These are phyloP conservation scores for Candida takata DNA, from an alignment of 805 yeast genomes.

Conservation along the genomic window DNA sequence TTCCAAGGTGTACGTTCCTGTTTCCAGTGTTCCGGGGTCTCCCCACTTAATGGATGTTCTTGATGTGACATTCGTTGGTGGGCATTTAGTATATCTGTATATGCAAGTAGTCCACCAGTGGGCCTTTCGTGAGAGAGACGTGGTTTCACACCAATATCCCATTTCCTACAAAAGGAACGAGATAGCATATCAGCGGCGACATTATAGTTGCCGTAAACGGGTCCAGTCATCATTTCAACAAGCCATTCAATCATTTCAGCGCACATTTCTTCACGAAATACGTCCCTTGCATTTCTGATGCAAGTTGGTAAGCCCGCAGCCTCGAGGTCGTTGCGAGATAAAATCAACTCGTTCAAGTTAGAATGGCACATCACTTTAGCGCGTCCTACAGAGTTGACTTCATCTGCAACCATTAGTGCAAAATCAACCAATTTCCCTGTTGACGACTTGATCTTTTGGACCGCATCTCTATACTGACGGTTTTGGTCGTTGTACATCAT, in stretches of 20 bases:
- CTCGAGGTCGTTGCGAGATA: constrained; percentile 48
- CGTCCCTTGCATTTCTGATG: constrained; percentile 60
- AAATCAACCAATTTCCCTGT: constrained; percentile 58
- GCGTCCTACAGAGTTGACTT: constrained; percentile 57
- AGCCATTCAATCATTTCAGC: constrained; percentile 67
- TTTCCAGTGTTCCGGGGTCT: constrained; percentile 30
- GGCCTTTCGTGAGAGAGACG: not conserved
- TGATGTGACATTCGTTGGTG: not conserved
- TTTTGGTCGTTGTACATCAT: constrained; percentile 73
- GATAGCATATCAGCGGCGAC: constrained; percentile 45
- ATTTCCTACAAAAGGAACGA: constrained; percentile 49
- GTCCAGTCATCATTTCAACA: constrained; percentile 46
- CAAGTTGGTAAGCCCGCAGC: constrained; percentile 61
- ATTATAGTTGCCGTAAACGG: constrained; percentile 42
- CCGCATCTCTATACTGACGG: constrained; percentile 69
- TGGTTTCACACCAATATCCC: constrained; percentile 46
- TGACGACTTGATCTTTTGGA: constrained; percentile 53
- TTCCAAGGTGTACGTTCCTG: constrained; percentile 39
- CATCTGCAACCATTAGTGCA: constrained; percentile 65
- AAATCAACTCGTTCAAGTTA: constrained; percentile 41
- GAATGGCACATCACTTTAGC: constrained; percentile 59
- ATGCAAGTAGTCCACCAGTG: not conserved
- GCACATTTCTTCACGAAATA: constrained; percentile 75
- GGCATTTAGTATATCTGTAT: not conserved
- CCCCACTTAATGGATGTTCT: too few species aligned